These are phyloP conservation scores for Ampelocalamus luodianensis DNA, from an alignment of 176 grass and related monocot genomes.

Conservation along the genomic window DNA sequence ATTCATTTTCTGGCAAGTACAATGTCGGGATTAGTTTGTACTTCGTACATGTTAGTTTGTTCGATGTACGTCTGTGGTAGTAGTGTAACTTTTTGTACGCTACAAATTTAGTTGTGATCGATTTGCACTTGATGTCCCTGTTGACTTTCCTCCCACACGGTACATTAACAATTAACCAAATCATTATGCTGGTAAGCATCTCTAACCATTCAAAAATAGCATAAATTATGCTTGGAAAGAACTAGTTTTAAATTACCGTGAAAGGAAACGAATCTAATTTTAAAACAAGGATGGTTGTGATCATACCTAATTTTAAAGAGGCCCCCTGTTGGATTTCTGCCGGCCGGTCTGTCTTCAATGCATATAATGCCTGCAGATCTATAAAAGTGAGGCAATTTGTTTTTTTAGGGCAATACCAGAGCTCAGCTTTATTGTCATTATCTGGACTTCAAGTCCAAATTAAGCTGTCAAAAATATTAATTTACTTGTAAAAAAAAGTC, in stretches of 20 bases:
- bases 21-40: conserved; percentile 28
- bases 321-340: background rate
- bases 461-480: background rate
- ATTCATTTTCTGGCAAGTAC: conserved; percentile 42
- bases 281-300: background rate
- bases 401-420: background rate
- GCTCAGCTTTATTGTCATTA: background rate
- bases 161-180: background rate
- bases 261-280: conserved; percentile 18
- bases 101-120: conserved; percentile 9
- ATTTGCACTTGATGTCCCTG: conserved; percentile 39
- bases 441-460: background rate
- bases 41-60: conserved; percentile 24
- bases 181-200: conserved; percentile 26
- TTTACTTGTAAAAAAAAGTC: no score
- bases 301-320: conserved; percentile 29
- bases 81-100: conserved; percentile 25
- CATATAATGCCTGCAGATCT: background rate
- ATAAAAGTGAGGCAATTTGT: background rate
- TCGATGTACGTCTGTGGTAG: conserved; percentile 12
- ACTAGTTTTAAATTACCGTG: background rate
- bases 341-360: background rate
- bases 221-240: background rate
- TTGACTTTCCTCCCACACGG: conserved; percentile 33
- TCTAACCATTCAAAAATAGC: background rate